A percentile compares a stretch with the other conserved stretches of the same genome.
Evolutionary conservation across 306 rosid species (phyloP).

Genomic region (Castanopsis chinensis): DNA sequence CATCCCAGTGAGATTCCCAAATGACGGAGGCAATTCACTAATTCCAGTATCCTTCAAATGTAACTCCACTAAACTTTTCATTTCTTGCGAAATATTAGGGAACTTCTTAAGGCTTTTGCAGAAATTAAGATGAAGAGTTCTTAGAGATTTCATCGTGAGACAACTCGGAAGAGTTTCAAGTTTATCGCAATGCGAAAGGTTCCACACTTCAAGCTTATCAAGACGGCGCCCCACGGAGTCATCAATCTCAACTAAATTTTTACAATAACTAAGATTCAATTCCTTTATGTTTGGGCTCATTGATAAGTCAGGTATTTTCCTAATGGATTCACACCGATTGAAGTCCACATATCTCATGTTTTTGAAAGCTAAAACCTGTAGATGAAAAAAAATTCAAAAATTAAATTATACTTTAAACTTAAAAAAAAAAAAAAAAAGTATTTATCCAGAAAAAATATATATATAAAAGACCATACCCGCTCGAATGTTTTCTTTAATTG

Average conservation of each 20-base stretch:
- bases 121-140: neutral
- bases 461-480: neutral
- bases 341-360: neutral
- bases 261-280: neutral
- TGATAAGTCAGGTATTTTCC: neutral
- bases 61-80: neutral
- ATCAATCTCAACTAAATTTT: conserved; percentile 15
- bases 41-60: neutral
- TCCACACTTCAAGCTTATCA: neutral
- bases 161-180: conserved; percentile 8
- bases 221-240: neutral
- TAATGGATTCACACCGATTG: neutral
- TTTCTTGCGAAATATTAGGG: conserved; percentile 5
- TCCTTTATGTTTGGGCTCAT: neutral
- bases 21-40: conserved; percentile 9
- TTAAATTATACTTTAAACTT: too few species aligned
- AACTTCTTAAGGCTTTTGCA: conserved; percentile 12
- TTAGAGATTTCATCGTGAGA: conserved; percentile 13
- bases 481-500: conserved; percentile 14
- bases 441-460: too few species aligned
- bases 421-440: too few species aligned
- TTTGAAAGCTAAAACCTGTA: too few species aligned
- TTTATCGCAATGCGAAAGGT: neutral
- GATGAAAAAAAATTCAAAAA: too few species aligned
- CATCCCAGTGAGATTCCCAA: conserved; percentile 42